These are phyloP conservation scores for Prosopis cineraria DNA, from an alignment of 306 rosid genomes.

Conservation along the genomic window DNA sequence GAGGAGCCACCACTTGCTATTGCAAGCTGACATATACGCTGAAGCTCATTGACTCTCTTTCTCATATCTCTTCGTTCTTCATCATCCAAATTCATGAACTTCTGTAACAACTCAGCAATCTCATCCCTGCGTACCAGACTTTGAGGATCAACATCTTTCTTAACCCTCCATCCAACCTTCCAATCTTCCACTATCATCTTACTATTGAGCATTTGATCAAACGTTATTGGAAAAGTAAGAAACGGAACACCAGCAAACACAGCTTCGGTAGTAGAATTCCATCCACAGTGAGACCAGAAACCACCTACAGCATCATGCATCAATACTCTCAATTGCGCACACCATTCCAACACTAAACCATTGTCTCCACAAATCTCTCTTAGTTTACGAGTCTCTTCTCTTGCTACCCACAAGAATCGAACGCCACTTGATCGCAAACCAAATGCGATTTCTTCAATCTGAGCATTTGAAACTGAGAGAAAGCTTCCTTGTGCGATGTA, in stretches of 20 bases:
- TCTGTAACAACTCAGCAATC: slow-evolving; percentile 42
- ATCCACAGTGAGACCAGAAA: slow-evolving; percentile 68
- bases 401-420: slow-evolving; percentile 52
- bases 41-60: slow-evolving; percentile 40
- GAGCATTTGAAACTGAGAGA: slow-evolving; percentile 46
- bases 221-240: slow-evolving; percentile 42
- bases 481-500: slow-evolving; percentile 65
- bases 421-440: slow-evolving; percentile 45
- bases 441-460: slow-evolving; percentile 47
- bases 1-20: slow-evolving; percentile 51
- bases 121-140: slow-evolving; percentile 42
- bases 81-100: slow-evolving; percentile 49
- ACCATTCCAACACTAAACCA: slow-evolving; percentile 56
- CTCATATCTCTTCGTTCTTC: slow-evolving; percentile 30
- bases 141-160: slow-evolving; percentile 7
- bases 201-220: slow-evolving; percentile 48
- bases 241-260: slow-evolving; percentile 57
- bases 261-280: slow-evolving; percentile 65
- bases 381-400: slow-evolving; percentile 11
- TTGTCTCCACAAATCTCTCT: slow-evolving; percentile 45
- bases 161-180: slow-evolving; percentile 64
- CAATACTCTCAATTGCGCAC: slow-evolving; percentile 62
- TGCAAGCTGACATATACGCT: slow-evolving; percentile 33
- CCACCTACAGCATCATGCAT: slow-evolving; percentile 56
- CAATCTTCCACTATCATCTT: slow-evolving; percentile 55